These are phyloP conservation scores for Lanzia echinophila DNA, from an alignment of 2,329 filamentous ascomycete genomes.

Conservation along the genomic window DNA sequence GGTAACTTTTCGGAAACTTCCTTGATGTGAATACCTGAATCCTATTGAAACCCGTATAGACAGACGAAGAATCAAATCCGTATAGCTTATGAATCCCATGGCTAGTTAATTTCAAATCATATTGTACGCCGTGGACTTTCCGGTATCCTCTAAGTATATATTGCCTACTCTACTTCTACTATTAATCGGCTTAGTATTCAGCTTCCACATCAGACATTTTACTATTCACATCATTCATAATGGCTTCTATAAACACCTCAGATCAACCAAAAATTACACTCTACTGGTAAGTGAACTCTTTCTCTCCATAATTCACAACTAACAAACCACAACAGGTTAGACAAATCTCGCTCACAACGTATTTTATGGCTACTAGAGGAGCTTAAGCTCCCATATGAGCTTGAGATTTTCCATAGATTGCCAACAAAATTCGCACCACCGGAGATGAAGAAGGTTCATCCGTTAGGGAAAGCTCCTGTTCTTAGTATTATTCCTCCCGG, in stretches of 20 bases:
- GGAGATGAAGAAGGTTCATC: slow-evolving; percentile 71
- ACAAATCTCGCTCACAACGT: slow-evolving; percentile 45
- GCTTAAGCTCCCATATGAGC: slow-evolving; percentile 66
- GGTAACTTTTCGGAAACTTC: too few species aligned
- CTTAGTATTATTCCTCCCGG: slow-evolving; percentile 52
- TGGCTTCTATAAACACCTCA: slow-evolving; percentile 3
- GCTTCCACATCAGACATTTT: not conserved
- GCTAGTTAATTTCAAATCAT: too few species aligned
- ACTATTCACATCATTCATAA: not conserved
- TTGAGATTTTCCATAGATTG: slow-evolving; percentile 71
- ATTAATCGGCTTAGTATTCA: too few species aligned
- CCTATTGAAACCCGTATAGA: too few species aligned
- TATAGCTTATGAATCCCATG: too few species aligned
- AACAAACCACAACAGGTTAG: slow-evolving; percentile 23
- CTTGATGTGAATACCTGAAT: too few species aligned
- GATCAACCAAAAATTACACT: slow-evolving; percentile 44
- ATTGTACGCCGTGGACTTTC: too few species aligned
- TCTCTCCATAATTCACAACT: not conserved
- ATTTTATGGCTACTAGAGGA: slow-evolving; percentile 67
- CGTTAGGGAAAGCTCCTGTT: slow-evolving; percentile 80
- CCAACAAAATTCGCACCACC: slow-evolving; percentile 58
- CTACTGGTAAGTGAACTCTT: slow-evolving; percentile 40
- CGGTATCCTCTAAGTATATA: too few species aligned
- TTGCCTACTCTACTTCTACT: too few species aligned
- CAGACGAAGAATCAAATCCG: too few species aligned